These are phyloP conservation scores for Exophiala spinifera DNA, from an alignment of 2,329 filamentous ascomycete species.

Conservation along the genomic window DNA sequence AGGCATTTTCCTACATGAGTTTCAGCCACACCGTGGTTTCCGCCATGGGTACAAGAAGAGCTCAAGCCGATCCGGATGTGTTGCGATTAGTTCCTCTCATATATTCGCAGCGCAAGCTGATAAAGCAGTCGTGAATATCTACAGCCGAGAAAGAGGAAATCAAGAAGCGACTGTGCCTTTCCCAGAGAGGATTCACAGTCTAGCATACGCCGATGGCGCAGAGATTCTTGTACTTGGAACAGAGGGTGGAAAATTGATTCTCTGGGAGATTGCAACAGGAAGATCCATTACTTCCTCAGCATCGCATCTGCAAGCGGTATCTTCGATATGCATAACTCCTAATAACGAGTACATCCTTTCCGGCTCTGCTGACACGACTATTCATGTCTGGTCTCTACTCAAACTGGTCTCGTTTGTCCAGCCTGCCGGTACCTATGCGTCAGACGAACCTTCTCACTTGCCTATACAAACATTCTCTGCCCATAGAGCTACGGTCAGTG, in stretches of 20 bases:
- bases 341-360: conserved; percentile 54
- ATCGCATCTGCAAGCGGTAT: conserved; percentile 55
- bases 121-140: conserved; percentile 91
- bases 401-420: conserved; percentile 64
- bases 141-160: conserved; percentile 75
- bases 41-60: conserved; percentile 87
- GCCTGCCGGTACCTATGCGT: conserved; percentile 46
- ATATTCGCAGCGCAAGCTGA: conserved; percentile 88
- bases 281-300: conserved; percentile 45
- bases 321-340: conserved; percentile 66
- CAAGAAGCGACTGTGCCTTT: conserved; percentile 89
- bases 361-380: conserved; percentile 67
- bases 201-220: conserved; percentile 64
- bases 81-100: conserved; percentile 77
- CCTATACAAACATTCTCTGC: conserved; percentile 72
- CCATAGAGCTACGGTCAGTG: conserved; percentile 57
- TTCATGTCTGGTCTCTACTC: conserved; percentile 86
- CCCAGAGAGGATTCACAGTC: conserved; percentile 76
- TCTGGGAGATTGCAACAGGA: conserved; percentile 77
- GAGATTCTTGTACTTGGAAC: conserved; percentile 73
- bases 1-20: conserved; percentile 80
- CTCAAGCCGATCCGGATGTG: conserved; percentile 70
- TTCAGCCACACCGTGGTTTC: conserved; percentile 73
- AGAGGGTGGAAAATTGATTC: conserved; percentile 75
- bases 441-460: conserved; percentile 50